These are phyloP conservation scores for Suhomyces bribrorum DNA, from an alignment of 1,139 yeast species.

Conservation along the genomic window DNA sequence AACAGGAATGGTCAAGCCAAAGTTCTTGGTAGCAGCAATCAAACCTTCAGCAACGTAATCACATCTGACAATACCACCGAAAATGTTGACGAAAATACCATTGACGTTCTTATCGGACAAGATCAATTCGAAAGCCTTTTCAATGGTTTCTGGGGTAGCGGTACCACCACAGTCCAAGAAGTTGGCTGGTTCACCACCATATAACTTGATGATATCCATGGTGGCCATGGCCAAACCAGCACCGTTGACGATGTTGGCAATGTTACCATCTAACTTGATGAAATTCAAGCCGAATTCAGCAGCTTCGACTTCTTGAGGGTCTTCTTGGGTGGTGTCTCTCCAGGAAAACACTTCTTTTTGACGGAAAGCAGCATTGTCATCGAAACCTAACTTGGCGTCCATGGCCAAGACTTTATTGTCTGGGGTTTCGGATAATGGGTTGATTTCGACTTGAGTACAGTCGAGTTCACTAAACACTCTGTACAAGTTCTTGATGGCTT, in stretches of 20 bases:
- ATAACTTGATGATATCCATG: conserved; percentile 97
- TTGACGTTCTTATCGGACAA: conserved; percentile 86
- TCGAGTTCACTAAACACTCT: conserved; percentile 86
- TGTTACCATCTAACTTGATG: conserved; percentile 96
- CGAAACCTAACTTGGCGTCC: conserved; percentile 99
- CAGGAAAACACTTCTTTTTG: conserved; percentile 92
- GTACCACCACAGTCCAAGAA: conserved; percentile 99
- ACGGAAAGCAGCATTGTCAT: conserved; percentile 94
- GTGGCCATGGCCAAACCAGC: conserved; percentile 99
- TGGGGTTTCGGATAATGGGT: conserved; percentile 93
- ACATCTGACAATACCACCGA: conserved; percentile 99
- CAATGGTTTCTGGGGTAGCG: conserved; percentile 97
- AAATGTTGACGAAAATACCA: conserved; percentile 96
- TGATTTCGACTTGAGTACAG: conserved; percentile 97
- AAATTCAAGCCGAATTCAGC: conserved; percentile 88
- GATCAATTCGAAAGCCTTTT: conserved; percentile 93
- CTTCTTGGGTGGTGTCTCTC: conserved; percentile 96
- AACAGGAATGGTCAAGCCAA: conserved; percentile 78
- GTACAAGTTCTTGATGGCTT: conserved; percentile 83
- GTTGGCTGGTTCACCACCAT: conserved; percentile 99
- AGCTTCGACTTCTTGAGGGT: conserved; percentile 95
- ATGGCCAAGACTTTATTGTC: conserved; percentile 92
- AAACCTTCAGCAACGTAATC: conserved; percentile 96
- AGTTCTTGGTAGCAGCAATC: conserved; percentile 35
- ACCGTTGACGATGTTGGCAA: conserved; percentile 98